These are phyloP conservation scores for Ceratocystis huliohia DNA, from an alignment of 2,329 filamentous ascomycete genomes.

Conservation along the genomic window DNA sequence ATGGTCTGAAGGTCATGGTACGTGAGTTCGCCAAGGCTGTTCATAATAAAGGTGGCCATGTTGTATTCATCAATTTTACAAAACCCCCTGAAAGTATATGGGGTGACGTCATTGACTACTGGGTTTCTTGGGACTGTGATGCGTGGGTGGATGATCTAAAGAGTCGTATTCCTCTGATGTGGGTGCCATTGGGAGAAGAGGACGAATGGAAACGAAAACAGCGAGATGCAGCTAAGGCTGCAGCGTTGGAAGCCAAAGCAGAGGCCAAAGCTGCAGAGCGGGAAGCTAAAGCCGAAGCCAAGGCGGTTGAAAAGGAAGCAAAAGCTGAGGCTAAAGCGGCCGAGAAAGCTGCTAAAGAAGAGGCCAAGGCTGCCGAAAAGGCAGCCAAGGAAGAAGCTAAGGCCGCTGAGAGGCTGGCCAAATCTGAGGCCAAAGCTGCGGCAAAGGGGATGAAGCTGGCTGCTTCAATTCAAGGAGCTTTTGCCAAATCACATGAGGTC, in stretches of 20 bases:
- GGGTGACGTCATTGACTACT: conserved; percentile 62
- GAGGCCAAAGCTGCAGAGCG: conserved; percentile 15
- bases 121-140: conserved; percentile 64
- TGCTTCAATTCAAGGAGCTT: not conserved
- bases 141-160: conserved; percentile 56
- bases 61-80: conserved; percentile 61
- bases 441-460: not conserved
- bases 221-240: conserved; percentile 25
- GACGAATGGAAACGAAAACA: conserved; percentile 35
- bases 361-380: conserved; percentile 13
- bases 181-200: conserved; percentile 38
- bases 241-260: conserved; percentile 17
- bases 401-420: conserved; percentile 16
- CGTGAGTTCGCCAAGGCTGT: conserved; percentile 59
- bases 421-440: conserved; percentile 2
- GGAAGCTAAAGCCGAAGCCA: conserved; percentile 15
- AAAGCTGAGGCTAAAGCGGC: conserved; percentile 17
- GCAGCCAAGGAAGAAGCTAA: conserved; percentile 16
- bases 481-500: not conserved
- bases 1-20: conserved; percentile 58
- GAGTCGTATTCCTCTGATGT: conserved; percentile 45
- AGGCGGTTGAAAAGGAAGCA: conserved; percentile 13
- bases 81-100: conserved; percentile 59
- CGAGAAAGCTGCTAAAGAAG: conserved; percentile 16
- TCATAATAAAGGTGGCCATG: conserved; percentile 53